Base-by-base conservation (phyloP, 805 yeast species). In the Kluyveromyces dobzhanskii region DNA sequence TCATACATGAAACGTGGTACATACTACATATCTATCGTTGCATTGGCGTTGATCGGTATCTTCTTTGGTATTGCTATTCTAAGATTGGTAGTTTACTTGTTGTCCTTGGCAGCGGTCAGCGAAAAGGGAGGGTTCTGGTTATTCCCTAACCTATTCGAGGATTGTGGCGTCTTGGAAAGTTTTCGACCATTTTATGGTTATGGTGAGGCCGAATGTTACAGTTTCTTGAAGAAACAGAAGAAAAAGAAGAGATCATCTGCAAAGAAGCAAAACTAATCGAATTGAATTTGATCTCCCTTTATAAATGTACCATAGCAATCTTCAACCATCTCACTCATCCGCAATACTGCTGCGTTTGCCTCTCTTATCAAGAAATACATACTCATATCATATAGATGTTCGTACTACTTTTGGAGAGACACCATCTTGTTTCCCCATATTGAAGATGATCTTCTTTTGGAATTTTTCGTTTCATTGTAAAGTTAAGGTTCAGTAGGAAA, bases 91-190 rank as follows among this genome's bases (percentile, higher is more conserved):
- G 56, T 92, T 18, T 71, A 73, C 47, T 64, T 80, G 35, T 61
- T 74, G 1, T 56, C 62, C 4, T 38, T 56, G 27, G 46, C 53
- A 6, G 32, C 57, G 9, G 43, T 46, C 17, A 53, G 46, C 26
- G 64, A 72, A 41, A 74, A 77, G 6, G 76, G 77, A 31, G 95
- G 94, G n/a, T 71, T 92, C 57, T 92, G 98, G 98, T 59, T 92
- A 34, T 90, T 86, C 71, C 98, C 98, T 41, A 90, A 90, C 57
- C 69, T 92, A 56, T 92, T 88, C 63, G 98, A 80, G 45, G 98
- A 92, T 56, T 88, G 94, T 51, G 95, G 97, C 17, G 82, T 92
- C 46, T 56, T 90, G 44, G 97, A 90, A 43, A 83, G 95, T 67
- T 92, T 92, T 67, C 71, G 71, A 48, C 98, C 98, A 3, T 49